These are phyloP conservation scores for Tuctoria greenei DNA, from an alignment of 176 grass and related monocot species.

Conservation along the genomic window DNA sequence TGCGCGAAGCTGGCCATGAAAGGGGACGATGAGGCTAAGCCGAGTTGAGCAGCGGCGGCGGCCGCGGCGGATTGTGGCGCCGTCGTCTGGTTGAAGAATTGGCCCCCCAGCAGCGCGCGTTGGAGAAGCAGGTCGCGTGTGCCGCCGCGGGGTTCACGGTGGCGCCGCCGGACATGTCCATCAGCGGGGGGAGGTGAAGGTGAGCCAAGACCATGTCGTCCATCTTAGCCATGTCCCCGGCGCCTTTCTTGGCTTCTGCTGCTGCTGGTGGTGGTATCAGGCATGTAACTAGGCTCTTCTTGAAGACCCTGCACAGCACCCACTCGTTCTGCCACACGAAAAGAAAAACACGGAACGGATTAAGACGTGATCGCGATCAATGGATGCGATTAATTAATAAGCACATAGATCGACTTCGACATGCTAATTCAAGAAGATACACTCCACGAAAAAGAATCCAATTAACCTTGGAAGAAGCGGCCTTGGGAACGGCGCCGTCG, in stretches of 20 bases:
- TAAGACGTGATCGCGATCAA: background rate
- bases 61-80: background rate
- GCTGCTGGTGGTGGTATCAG: background rate
- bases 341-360: background rate
- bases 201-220: background rate
- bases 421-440: background rate
- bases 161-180: conserved; percentile 49
- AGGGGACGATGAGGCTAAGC: conserved; percentile 14
- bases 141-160: conserved; percentile 18
- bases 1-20: conserved; percentile 23
- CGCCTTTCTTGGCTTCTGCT: conserved; percentile 2
- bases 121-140: conserved; percentile 98
- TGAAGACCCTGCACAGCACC: conserved; percentile 84
- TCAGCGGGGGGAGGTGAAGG: conserved; percentile 46
- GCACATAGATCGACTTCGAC: background rate
- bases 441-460: background rate
- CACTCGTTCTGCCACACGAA: conserved; percentile 59
- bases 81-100: conserved; percentile 38
- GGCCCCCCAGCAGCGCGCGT: conserved; percentile 55
- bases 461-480: conserved; percentile 44
- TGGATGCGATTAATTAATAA: background rate
- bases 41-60: background rate
- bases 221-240: conserved; percentile 7
- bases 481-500: conserved; percentile 33
- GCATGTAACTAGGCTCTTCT: conserved; percentile 44